phyloP scores from a whole-genome alignment of 2,329 filamentous ascomycete species.

The Pyrenochaeta sp. region DNA sequence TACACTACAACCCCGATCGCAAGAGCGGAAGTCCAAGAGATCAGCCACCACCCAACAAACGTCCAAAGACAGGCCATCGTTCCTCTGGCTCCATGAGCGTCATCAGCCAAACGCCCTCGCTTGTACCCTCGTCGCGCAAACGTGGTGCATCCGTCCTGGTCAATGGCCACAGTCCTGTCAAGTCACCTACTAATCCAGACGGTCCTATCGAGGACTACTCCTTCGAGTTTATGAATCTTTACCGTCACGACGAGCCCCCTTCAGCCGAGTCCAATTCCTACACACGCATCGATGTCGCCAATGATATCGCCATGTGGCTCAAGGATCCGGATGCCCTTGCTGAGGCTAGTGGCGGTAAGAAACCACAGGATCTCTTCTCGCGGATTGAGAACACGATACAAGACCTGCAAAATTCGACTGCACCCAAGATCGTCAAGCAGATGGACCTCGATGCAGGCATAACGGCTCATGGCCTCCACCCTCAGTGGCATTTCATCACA shows the following conservation, averaged over 20 bases:
- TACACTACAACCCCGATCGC: conserved; percentile 54
- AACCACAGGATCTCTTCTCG: conserved; percentile 74
- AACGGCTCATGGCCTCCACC: conserved; percentile 62
- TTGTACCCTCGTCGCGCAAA: conserved; percentile 68
- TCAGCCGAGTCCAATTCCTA: conserved; percentile 77
- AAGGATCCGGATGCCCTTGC: conserved; percentile 74
- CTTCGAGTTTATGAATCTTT: conserved; percentile 76
- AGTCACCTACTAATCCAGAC: conserved; percentile 72
- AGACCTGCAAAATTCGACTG: conserved; percentile 57
- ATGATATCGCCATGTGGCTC: conserved; percentile 79
- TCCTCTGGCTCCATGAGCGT: conserved; percentile 77
- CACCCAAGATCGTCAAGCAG: conserved; percentile 61
- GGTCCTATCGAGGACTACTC: conserved; percentile 75
- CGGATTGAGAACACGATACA: conserved; percentile 63
- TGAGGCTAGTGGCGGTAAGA: conserved; percentile 69
- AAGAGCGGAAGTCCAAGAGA: conserved; percentile 61
- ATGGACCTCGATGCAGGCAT: conserved; percentile 59
- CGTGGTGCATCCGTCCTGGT: conserved; percentile 63
- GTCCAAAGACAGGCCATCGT: conserved; percentile 81
- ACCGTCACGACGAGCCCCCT: conserved; percentile 66
- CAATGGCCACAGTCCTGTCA: conserved; percentile 78
- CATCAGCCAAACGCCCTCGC: conserved; percentile 69
- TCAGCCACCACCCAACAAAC: conserved; percentile 73
- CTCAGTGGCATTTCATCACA: conserved; percentile 75
- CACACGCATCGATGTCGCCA: conserved; percentile 76